A percentile compares a stretch with the other conserved stretches of the same genome.
Conservation (phyloP, 2,329 filamentous ascomycete genomes). For the Claviceps pazoutovae region DNA sequence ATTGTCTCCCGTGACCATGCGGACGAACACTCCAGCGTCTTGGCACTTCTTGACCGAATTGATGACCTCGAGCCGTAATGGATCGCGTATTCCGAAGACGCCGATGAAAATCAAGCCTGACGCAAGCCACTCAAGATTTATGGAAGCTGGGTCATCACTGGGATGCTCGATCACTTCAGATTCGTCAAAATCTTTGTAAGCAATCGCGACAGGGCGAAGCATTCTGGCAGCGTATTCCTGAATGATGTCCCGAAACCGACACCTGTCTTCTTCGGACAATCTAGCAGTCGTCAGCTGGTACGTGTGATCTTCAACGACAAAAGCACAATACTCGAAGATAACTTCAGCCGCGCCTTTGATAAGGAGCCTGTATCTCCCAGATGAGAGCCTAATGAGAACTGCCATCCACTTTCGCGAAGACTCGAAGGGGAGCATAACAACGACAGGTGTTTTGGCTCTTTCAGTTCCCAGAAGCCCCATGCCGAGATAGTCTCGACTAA, state of each 20-base stretch:
- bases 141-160: slow-evolving; percentile 19
- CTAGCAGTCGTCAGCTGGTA: slow-evolving; percentile 15
- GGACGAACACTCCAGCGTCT: slow-evolving; percentile 50
- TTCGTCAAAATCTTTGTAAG: slow-evolving; percentile 57
- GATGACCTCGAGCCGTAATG: slow-evolving; percentile 47
- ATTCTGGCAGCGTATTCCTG: slow-evolving; percentile 49
- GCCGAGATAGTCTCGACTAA: slow-evolving; percentile 34
- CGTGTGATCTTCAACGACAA: slow-evolving; percentile 30
- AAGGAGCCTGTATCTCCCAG: slow-evolving; percentile 34
- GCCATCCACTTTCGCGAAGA: slow-evolving; percentile 43
- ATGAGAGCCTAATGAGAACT: slow-evolving; percentile 32
- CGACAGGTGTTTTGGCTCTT: slow-evolving; percentile 29
- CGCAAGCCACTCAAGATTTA: slow-evolving; percentile 24
- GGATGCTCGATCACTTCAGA: slow-evolving; percentile 49
- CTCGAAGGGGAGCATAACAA: slow-evolving; percentile 39
- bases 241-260: slow-evolving; percentile 20
- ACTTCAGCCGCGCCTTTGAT: slow-evolving; percentile 47
- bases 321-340: slow-evolving; percentile 30
- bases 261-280: slow-evolving; percentile 18
- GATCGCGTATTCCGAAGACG: slow-evolving; percentile 52
- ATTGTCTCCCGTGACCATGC: slow-evolving; percentile 44
- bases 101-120: slow-evolving; percentile 35
- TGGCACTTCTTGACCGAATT: slow-evolving; percentile 49
- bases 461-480: slow-evolving; percentile 31
- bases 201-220: slow-evolving; percentile 60